Conservation (phyloP, 1,284 basidiomycete species). For the Ganoderma meredithae region DNA sequence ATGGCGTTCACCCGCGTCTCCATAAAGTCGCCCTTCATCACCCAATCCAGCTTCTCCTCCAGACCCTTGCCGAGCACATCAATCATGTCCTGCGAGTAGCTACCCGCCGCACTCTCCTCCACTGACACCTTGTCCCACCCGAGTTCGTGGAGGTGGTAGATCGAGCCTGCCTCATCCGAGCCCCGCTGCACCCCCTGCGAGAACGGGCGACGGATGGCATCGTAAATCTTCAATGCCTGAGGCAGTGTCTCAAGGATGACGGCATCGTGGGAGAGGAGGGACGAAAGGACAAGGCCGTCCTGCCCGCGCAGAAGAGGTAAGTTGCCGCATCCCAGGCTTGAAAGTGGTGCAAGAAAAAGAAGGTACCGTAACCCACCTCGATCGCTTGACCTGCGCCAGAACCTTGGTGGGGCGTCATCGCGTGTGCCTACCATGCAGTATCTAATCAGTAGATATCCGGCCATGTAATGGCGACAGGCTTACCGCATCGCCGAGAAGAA, state of each 20-base stretch:
- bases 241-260: constrained; percentile 39
- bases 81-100: constrained; percentile 16
- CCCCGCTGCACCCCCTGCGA: constrained; percentile 26
- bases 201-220: constrained; percentile 46
- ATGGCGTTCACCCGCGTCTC: constrained; percentile 13
- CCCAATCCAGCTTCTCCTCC: constrained; percentile 20
- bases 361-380: constrained; percentile 37
- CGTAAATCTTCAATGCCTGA: constrained; percentile 44
- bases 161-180: constrained; percentile 23
- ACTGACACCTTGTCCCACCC: constrained; percentile 23
- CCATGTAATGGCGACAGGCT: neutral
- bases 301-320: neutral
- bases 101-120: constrained; percentile 21
- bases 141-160: constrained; percentile 22
- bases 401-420: constrained; percentile 49
- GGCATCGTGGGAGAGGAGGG: constrained; percentile 41
- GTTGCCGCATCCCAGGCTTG: neutral
- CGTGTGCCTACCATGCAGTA: constrained; percentile 45
- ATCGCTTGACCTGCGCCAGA: constrained; percentile 51
- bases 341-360: neutral
- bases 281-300: constrained; percentile 47
- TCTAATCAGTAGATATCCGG: neutral
- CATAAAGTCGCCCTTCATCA: constrained; percentile 13
- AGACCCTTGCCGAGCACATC: constrained; percentile 11
- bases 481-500: constrained; percentile 48